Evolutionary conservation across 192 early-diverging fungal species (phyloP), one percentile per base, ranked within the genome.

Genomic region (Allomyces macrogynus): DNA sequence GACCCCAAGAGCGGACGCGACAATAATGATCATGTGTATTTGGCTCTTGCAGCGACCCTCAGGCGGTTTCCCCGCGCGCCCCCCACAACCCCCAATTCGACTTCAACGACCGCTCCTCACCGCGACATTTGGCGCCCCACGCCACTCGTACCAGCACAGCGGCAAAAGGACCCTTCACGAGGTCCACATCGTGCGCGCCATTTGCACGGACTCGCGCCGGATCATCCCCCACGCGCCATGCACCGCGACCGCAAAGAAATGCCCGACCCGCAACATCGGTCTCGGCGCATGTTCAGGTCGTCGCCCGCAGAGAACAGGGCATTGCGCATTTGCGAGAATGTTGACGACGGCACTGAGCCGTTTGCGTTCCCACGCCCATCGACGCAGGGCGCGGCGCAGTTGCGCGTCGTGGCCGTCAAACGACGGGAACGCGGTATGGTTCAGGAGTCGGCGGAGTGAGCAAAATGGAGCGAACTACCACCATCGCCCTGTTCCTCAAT

Each of bases 191-290:
- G 20, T n/a, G 16, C 16, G 16, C 49, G 49, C 20, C 49, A 20
- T 14, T 0, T n/a, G 49, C 49, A 14, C 12, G 16, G 49, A 16
- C 49, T 57, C 49, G 16, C 49, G 49, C 49, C 2, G 1, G 20
- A 57, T 20, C 49, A 57, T n/a, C 16, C 20, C 16, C 49, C 49
- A 57, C 16, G 49, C 49, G 5, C 16, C 49, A 10, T 57, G 20
- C 49, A n/a, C 49, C 16, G 93, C 95, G 23, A 96, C 93, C 22
- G 84, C 80, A 76, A 95, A 95, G 70, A 98, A 98, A 74, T 96
- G 93, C 67, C 80, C 81, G 0, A 94, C 64, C 8, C 95, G 80
- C 11, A 92, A 75, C 49, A 79, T 44, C 14, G 93, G 92, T 43
- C 78, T 79, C 24, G 84, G 83, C 10, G 75, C 62, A 94, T 68